Conservation (phyloP, 176 grass and related monocot species). For the Ensete glaucum region DNA sequence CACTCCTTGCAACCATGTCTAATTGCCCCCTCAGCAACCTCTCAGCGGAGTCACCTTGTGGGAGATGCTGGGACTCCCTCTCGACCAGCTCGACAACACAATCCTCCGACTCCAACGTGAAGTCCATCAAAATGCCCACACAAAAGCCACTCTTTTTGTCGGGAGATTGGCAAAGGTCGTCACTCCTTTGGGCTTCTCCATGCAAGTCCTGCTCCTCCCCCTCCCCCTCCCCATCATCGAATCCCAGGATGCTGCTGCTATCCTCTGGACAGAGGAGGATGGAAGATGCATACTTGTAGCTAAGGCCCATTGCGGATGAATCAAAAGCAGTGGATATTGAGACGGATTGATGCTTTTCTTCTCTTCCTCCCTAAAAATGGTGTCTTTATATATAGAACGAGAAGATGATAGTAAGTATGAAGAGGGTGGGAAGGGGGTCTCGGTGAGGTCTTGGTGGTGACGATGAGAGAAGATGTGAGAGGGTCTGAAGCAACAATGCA, state of each 20-base stretch:
- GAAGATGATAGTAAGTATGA: too few relatives aligned
- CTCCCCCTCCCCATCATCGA: background rate
- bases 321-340: background rate
- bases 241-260: slow-evolving; percentile 12
- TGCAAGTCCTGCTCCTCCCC: background rate
- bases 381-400: background rate
- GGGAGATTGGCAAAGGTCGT: background rate
- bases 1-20: background rate
- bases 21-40: background rate
- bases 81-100: slow-evolving; percentile 8
- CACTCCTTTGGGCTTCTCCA: background rate
- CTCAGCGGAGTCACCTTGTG: slow-evolving; percentile 1
- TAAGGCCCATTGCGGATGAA: background rate
- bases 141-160: background rate
- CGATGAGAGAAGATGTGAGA: too few relatives aligned
- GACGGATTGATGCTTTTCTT: too few relatives aligned
- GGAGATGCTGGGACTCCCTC: slow-evolving; percentile 6
- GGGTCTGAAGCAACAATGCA: too few relatives aligned
- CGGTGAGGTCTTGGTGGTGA: too few relatives aligned
- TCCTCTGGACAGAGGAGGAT: slow-evolving; percentile 14
- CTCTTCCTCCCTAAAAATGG: background rate
- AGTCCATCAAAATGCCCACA: background rate
- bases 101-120: slow-evolving; percentile 6
- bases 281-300: slow-evolving; percentile 3
- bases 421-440: background rate